Conservation (phyloP, 2,329 filamentous ascomycete species). For the Aspergillus amoenus region DNA sequence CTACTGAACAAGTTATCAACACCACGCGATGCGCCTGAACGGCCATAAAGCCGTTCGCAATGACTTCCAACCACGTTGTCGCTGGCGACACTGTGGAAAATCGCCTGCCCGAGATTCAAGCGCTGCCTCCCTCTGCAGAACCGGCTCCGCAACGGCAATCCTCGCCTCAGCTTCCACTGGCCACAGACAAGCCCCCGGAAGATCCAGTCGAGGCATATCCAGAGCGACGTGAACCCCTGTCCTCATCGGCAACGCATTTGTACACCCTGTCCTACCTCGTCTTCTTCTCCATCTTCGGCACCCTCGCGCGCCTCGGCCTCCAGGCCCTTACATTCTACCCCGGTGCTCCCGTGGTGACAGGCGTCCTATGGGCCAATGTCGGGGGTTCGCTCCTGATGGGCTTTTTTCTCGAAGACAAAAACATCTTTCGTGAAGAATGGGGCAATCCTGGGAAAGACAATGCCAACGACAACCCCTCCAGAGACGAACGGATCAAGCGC, state of each 20-base stretch:
- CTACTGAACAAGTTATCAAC: not conserved
- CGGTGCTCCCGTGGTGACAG: conserved; percentile 70
- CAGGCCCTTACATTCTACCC: conserved; percentile 78
- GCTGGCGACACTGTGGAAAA: conserved; percentile 12
- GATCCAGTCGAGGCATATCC: conserved; percentile 4
- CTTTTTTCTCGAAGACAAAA: conserved; percentile 76
- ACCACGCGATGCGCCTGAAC: not conserved
- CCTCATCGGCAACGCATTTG: conserved; percentile 56
- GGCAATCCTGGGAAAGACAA: conserved; percentile 31
- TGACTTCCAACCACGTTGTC: not conserved
- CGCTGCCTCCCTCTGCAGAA: conserved; percentile 46
- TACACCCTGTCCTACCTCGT: conserved; percentile 80
- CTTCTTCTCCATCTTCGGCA: conserved; percentile 81
- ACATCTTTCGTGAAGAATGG: conserved; percentile 70
- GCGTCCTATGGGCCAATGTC: conserved; percentile 85
- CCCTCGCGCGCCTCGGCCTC: conserved; percentile 77
- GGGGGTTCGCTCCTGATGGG: conserved; percentile 80
- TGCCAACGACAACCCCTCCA: conserved; percentile 20
- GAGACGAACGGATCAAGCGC: conserved; percentile 42
- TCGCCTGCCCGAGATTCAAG: conserved; percentile 27
- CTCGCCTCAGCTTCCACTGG: conserved; percentile 38
- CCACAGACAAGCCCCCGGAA: conserved; percentile 21
- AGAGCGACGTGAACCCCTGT: conserved; percentile 35
- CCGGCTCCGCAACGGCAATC: conserved; percentile 37
- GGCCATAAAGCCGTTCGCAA: not conserved